A percentile compares a stretch with the other conserved stretches of the same genome.
Conservation (phyloP, 805 yeast genomes). For the Yamadazyma sp. region DNA sequence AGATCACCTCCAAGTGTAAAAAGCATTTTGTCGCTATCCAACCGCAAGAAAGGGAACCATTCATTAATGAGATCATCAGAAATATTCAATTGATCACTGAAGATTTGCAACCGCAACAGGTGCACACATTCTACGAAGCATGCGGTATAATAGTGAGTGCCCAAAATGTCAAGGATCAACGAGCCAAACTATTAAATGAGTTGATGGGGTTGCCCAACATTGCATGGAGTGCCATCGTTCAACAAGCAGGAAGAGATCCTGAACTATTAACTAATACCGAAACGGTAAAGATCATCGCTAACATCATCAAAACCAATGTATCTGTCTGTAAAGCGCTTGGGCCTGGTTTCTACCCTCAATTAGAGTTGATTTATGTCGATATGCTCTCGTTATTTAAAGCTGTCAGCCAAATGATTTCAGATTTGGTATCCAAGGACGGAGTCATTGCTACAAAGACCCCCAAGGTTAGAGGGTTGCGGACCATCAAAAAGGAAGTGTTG, state of each 20-base stretch:
- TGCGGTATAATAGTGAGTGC: slow-evolving; percentile 93
- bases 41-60: slow-evolving; percentile 82
- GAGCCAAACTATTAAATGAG: slow-evolving; percentile 70
- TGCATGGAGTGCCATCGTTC: slow-evolving; percentile 91
- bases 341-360: slow-evolving; percentile 84
- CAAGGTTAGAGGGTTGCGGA: slow-evolving; percentile 90
- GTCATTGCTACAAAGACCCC: slow-evolving; percentile 92
- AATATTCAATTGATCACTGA: slow-evolving; percentile 83
- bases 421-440: slow-evolving; percentile 77
- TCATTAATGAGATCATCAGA: slow-evolving; percentile 83
- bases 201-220: slow-evolving; percentile 89
- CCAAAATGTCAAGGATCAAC: slow-evolving; percentile 65
- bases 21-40: slow-evolving; percentile 91
- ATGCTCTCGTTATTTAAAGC: slow-evolving; percentile 89
- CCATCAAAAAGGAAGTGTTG: slow-evolving; percentile 91
- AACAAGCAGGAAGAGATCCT: slow-evolving; percentile 83
- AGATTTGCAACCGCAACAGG: slow-evolving; percentile 95
- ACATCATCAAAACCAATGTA: slow-evolving; percentile 91
- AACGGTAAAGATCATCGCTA: slow-evolving; percentile 88
- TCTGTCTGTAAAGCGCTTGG: slow-evolving; percentile 95
- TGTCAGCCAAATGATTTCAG: slow-evolving; percentile 81
- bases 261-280: slow-evolving; percentile 73
- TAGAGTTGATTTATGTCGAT: slow-evolving; percentile 81
- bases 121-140: slow-evolving; percentile 96
- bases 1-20: slow-evolving; percentile 92